Evolutionary conservation across 768 basidiomycete species (phyloP), one percentile per base, ranked within the genome.

Genomic region (Hebeloma cylindrosporum): DNA sequence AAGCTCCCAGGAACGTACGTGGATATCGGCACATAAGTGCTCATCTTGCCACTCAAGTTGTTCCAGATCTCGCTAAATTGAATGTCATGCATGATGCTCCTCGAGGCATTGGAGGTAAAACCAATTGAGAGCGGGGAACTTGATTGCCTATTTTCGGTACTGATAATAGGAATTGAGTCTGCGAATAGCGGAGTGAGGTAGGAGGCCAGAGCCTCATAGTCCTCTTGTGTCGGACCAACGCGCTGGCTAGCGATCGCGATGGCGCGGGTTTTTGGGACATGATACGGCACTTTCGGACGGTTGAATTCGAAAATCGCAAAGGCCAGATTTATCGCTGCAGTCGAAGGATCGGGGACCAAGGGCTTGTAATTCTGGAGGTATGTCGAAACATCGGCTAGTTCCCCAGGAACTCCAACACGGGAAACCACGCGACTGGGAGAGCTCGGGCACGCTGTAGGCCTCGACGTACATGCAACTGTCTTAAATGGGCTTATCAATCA

Each of bases 161-260:
- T n/a, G n/a, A n/a, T n/a, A n/a, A n/a, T n/a, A n/a, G 11, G n/a
- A 28, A 9, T 38, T 14, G 14, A 9, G 51, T 58, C 80, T 50
- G 74, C 70, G 51, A 74, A 74, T 47, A 83, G 70, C 38, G 72
- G 71, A 11, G 78, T 81, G 48, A 61, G 61, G 50, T 68, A 70
- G 7, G 53, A 52, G 30, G 64, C 62, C 52, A 81, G 64, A 27
- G 60, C 60, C 29, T 59, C 60, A 50, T 77, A 76, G 52, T 83
- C 80, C 46, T 77, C 76, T 48, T 67, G 63, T 22, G 80, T 82
- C 3, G 80, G 79, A 0, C 78, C 80, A 28, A 67, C 57, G 16
- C 71, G 70, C 23, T 71, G 69, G 42, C 60, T 68, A 8, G 72
- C 69, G 14, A 64, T 55, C 14, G 79, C 77, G 14, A 68, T 63